These are phyloP conservation scores for Perilla frutescens DNA, from an alignment of 257 asterid genomes.

Conservation along the genomic window DNA sequence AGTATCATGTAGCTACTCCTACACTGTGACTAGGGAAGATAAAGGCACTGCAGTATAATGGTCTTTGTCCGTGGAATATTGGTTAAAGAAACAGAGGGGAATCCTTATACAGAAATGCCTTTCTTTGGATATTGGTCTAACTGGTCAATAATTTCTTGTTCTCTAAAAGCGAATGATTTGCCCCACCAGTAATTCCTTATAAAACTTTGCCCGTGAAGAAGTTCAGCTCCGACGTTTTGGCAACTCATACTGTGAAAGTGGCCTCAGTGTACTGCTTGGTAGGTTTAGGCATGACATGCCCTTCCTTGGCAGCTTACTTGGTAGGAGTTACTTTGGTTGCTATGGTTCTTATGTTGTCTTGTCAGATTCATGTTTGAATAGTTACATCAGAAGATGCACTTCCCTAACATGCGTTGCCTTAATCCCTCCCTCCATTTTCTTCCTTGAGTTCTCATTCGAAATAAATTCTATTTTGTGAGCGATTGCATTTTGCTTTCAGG, in stretches of 20 bases:
- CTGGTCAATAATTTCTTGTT: not conserved
- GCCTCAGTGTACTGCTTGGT: not conserved
- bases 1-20: conserved; percentile 5
- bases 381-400: conserved; percentile 9
- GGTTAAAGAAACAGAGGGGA: not conserved
- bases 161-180: not conserved
- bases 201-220: not conserved
- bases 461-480: not conserved
- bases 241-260: not conserved
- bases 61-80: too few relatives aligned
- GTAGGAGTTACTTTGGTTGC: not conserved
- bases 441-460: not conserved
- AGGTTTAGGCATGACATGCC: not conserved
- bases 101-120: not conserved
- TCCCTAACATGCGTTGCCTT: conserved; percentile 13
- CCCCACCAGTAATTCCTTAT: not conserved
- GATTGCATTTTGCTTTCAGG: conserved; percentile 43
- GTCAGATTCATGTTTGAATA: not conserved
- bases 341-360: not conserved
- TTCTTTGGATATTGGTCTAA: not conserved
- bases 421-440: not conserved
- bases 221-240: not conserved
- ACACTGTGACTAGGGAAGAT: too few relatives aligned
- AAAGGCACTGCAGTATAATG: too few relatives aligned
- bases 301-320: not conserved